A percentile compares a stretch with the other conserved stretches of the same genome.
These are phyloP conservation scores for Fusarium dimerum DNA, from an alignment of 2,329 filamentous ascomycete species.

Conservation along the genomic window DNA sequence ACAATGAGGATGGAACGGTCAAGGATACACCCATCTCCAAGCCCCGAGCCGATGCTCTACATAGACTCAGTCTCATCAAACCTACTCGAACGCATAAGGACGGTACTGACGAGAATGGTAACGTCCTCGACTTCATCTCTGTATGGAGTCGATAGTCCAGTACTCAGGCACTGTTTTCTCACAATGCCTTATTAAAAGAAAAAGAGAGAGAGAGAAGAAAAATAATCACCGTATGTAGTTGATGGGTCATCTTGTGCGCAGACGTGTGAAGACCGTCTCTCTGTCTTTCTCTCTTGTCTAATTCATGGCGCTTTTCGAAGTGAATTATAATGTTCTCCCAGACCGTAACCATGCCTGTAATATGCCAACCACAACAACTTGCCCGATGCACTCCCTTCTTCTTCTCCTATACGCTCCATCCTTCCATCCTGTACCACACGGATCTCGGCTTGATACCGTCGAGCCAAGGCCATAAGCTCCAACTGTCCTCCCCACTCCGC, in stretches of 20 bases:
- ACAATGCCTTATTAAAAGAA: slow-evolving; percentile 26
- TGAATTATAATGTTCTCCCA: slow-evolving; percentile 98
- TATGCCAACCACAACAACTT: slow-evolving; percentile 82
- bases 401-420: slow-evolving; percentile 68
- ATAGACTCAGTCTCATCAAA: slow-evolving; percentile 50
- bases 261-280: slow-evolving; percentile 16
- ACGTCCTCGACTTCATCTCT: slow-evolving; percentile 53
- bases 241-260: slow-evolving; percentile 19
- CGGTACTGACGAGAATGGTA: slow-evolving; percentile 47
- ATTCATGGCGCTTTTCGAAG: slow-evolving; percentile 52
- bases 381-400: slow-evolving; percentile 52
- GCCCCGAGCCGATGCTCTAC: slow-evolving; percentile 41
- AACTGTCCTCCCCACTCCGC: slow-evolving; percentile 96
- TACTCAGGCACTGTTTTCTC: slow-evolving; percentile 8
- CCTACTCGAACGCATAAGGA: slow-evolving; percentile 51
- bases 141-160: slow-evolving; percentile 47
- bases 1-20: slow-evolving; percentile 49
- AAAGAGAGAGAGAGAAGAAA: slow-evolving; percentile 3
- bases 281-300: slow-evolving; percentile 9
- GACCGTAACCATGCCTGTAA: slow-evolving; percentile 88
- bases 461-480: slow-evolving; percentile 82
- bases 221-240: slow-evolving; percentile 23
- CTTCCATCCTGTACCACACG: slow-evolving; percentile 83
- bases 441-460: slow-evolving; percentile 77
- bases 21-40: slow-evolving; percentile 41